These are phyloP conservation scores for Wickerhamiella kurtzmanii DNA, from an alignment of 805 yeast genomes.

Conservation along the genomic window DNA sequence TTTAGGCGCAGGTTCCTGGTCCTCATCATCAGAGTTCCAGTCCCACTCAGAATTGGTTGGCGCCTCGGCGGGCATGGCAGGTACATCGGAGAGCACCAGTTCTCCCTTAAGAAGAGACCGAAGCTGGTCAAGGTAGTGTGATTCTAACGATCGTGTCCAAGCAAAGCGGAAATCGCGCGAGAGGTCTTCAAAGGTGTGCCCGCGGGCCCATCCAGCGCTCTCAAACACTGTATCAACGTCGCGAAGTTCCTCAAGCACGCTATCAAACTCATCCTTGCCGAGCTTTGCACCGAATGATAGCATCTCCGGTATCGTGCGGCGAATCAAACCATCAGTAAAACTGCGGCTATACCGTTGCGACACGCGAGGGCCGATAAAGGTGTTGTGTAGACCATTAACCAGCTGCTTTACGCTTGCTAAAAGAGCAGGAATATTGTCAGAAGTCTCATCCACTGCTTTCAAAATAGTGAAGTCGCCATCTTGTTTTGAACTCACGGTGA, in stretches of 20 bases:
- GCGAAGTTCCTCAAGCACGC: neutral
- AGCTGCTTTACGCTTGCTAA: neutral
- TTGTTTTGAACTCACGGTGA: neutral
- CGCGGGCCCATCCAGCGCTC: constrained; percentile 4
- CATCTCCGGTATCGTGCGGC: neutral
- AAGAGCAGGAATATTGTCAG: neutral
- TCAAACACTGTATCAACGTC: neutral
- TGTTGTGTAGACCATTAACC: neutral
- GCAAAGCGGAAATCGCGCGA: constrained; percentile 3
- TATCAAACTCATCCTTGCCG: neutral
- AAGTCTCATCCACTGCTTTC: neutral
- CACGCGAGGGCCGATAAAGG: neutral
- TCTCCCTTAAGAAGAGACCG: constrained; percentile 7
- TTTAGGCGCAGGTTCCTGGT: constrained; percentile 3
- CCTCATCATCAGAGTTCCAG: constrained; percentile 17
- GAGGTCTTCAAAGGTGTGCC: constrained; percentile 4
- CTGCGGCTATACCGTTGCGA: neutral
- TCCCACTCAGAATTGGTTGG: constrained; percentile 16
- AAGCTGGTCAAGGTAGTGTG: constrained; percentile 7
- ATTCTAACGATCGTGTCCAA: constrained; percentile 8
- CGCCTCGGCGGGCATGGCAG: neutral
- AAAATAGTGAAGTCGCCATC: neutral
- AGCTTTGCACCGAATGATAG: neutral
- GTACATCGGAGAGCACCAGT: neutral
- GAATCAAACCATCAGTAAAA: neutral